Evolutionary conservation across 495 filamentous ascomycete species (phyloP), one percentile per base, ranked within the genome.

Genomic region (Terfezia claveryi): DNA sequence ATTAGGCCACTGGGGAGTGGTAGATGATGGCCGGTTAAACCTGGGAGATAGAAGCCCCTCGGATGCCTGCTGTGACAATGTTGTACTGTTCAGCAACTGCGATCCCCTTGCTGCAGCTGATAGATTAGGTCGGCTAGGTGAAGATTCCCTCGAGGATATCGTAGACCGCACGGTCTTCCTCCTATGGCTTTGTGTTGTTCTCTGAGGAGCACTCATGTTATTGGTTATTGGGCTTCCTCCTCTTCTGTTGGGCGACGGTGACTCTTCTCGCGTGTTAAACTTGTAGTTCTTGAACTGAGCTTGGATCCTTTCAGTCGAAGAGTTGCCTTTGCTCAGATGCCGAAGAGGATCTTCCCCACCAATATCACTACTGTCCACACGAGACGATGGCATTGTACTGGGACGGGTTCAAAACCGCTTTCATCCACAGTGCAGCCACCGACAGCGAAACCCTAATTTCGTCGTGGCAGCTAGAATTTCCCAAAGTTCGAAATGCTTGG

Each of bases 91-190:
- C 1, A 8, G 50, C 41, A 46, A 46, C 41, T 51, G 16, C 11
- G 50, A 51, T 32, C n/a, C 11, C 50, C 50, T 16, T 4, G 11
- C 50, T 51, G 59, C 56, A 60, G 57, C 51, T 32, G 61, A 59
- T 32, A 32, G 27, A 51, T 58, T 54, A 8, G 57, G 59, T 52
- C 62, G 55, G 54, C 55, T 66, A 59, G 60, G 60, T 53, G 51
- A 67, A 51, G 59, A 61, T 62, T 58, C 63, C 61, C 65, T 61
- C 58, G 58, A 65, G n/a, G 54, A 60, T 55, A 49, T 49, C 53
- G 57, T 56, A 57, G 51, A 68, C 61, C 51, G 61, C 36, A 57
- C 54, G 38, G 54, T 6, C 23, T 32, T 51, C 23, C 50, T 46
- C 41, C 41, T 46, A 4, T 46, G 17, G 12, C 41, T 20, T 32